Evolutionary conservation across 495 filamentous ascomycete species (phyloP).

Genomic region (Xylaria flabelliformis): DNA sequence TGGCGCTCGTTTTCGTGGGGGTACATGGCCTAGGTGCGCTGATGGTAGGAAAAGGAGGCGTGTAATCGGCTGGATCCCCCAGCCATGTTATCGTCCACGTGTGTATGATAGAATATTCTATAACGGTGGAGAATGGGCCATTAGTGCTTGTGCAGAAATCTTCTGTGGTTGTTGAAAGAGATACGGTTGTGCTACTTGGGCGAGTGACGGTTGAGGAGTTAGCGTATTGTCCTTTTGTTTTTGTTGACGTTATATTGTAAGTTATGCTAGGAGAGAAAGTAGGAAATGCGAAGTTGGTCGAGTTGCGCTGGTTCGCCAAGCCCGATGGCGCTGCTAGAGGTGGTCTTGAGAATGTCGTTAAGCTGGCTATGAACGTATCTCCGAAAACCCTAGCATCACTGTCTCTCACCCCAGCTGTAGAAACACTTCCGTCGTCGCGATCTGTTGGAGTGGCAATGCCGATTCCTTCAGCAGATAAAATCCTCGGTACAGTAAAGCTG

Average conservation of each 20-base stretch:
- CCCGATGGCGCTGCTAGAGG: background rate
- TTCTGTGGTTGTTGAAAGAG: constrained; percentile 27
- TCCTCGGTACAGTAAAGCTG: background rate
- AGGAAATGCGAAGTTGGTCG: background rate
- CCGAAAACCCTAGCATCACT: background rate
- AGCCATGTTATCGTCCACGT: constrained; percentile 54
- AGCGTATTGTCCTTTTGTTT: constrained; percentile 13
- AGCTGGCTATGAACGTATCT: constrained; percentile 22
- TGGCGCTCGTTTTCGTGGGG: constrained; percentile 34
- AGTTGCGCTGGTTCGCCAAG: background rate
- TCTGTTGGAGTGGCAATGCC: background rate
- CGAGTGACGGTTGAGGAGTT: background rate
- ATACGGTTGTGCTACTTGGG: background rate
- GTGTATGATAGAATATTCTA: constrained; percentile 49
- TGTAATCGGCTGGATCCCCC: constrained; percentile 51
- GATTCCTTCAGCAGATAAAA: background rate
- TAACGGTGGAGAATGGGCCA: constrained; percentile 32
- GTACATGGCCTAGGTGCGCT: constrained; percentile 43
- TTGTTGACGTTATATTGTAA: constrained; percentile 23
- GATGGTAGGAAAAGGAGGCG: constrained; percentile 49
- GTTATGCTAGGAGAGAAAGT: background rate
- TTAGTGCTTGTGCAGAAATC: constrained; percentile 33
- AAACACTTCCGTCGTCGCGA: background rate
- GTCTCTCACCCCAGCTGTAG: background rate
- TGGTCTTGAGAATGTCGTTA: constrained; percentile 6